These are phyloP conservation scores for Irpex sp. DNA, from an alignment of 1,284 basidiomycete genomes.

Conservation along the genomic window DNA sequence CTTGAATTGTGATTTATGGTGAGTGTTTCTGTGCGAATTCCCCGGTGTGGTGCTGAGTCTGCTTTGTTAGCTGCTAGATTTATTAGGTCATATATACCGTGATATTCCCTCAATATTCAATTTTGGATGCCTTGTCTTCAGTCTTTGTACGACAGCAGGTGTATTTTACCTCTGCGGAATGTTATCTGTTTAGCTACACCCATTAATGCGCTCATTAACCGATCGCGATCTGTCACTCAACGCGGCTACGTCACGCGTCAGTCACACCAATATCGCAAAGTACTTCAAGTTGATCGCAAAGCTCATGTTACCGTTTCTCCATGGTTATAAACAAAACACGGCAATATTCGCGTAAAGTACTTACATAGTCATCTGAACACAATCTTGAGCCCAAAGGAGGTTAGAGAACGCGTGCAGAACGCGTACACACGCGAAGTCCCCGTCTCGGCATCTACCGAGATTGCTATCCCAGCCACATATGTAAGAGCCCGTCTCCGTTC, in stretches of 20 bases:
- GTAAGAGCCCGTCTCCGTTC: background rate
- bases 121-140: background rate
- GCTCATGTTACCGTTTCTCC: background rate
- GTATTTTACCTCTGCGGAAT: too few species aligned
- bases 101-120: too few species aligned
- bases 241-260: background rate
- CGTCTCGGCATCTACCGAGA: background rate
- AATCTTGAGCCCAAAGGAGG: background rate
- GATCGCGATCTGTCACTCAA: background rate
- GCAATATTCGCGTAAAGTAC: background rate
- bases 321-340: background rate
- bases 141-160: too few species aligned
- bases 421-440: background rate
- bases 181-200: background rate
- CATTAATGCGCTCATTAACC: background rate
- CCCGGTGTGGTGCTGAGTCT: background rate
- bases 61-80: background rate
- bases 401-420: background rate
- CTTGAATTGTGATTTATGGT: background rate
- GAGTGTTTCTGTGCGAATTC: background rate
- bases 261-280: background rate
- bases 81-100: background rate
- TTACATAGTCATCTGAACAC: background rate
- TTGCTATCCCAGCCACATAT: background rate
- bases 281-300: background rate